Evolutionary conservation across 257 asterid species (phyloP), one percentile per base, ranked within the genome.

Genomic region (Jacaranda copaia): DNA sequence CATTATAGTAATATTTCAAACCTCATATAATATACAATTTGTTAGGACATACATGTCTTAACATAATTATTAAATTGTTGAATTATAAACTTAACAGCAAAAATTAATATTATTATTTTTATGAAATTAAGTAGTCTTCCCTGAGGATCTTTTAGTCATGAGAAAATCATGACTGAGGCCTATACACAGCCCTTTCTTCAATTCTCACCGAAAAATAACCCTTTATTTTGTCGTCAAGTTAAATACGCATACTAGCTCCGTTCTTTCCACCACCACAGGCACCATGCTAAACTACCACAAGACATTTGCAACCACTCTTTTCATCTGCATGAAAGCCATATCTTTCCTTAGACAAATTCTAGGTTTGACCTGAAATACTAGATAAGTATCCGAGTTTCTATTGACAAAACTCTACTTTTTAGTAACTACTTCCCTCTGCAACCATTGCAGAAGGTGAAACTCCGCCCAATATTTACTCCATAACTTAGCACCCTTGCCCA

Each of bases 261-360:
- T 75, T 13, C 42, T 32, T n/a, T 79, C 83, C 68, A 19, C 62
- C 68, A 45, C 42, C 32, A 20, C 81, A 20, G 86, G 76, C 75
- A 74, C 79, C 78, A 79, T 79, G 83, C 52, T 79, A 35, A 79
- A 82, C 73, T n/a, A 76, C 60, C 38, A 76, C 60, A 82, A 2
- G 3, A 82, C 76, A 5, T 70, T 81, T 6, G 81, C 81, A 11
- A 82, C 74, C 63, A 82, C 80, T 16, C 82, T 60, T 65, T 82
- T 82, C 85, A 82, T 82, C 9, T 82, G 85, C n/a, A 82, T 38
- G 71, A 82, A 82, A 32, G 85, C 82, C 85, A 82, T 82, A 66
- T 82, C 86, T 46, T 78, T 82, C 78, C 81, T 81, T 12, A 82
- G 72, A 18, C 86, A 82, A 53, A 78, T 75, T 2, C 86, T 78